Base-by-base conservation (phyloP, 2,329 filamentous ascomycete genomes). In the Alternaria infectoria region DNA sequence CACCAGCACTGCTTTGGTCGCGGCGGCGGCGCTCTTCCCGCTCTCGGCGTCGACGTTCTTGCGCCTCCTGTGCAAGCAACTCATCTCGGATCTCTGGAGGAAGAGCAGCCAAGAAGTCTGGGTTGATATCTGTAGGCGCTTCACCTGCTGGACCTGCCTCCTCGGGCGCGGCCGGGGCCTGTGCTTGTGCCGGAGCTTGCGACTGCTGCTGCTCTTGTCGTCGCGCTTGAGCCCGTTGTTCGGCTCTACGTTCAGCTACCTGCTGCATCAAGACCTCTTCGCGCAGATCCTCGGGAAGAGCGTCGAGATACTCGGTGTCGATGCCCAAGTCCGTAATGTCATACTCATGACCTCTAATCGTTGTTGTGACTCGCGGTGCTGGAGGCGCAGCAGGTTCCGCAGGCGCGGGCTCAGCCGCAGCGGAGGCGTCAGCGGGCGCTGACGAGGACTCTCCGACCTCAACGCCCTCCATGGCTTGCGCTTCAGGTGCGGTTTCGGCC, bases 321-420 rank as follows among this genome's bases (percentile, higher is more conserved):
- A 99, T 98, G 52, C 95, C 94, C 65, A 99, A 86, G 64, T 93
- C 92, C 0, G 96, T 99, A 52, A 99, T 96, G 78, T 99, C 96
- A 57, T 97, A 88, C 73, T 96, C 90, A 67, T 92, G 91, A 25
- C 94, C 95, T 64, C 94, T 86, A 57, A 99, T 93, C 2, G 88
- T 94, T 15, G 93, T 96, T 72, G 90, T 90, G 28, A 97, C 87
- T 51, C 94, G 90, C 57, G 76, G 74, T 49, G 86, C 82, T n/a
- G 69, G 51, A 44, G 58, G 61, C n/a, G 66, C 68, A 54, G 69
- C 57, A 12, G 60, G 62, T 44, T 66, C 68, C 54, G 68, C 52
- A 15, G 60, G 40, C 10, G 45, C n/a, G 13, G 72, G 47, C 54
- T 84, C 79, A 28, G 60, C 32, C 32, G 15, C 62, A 25, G 54